phyloP scores from a whole-genome alignment of 768 basidiomycete genomes.

The Hebeloma cylindrosporum region DNA sequence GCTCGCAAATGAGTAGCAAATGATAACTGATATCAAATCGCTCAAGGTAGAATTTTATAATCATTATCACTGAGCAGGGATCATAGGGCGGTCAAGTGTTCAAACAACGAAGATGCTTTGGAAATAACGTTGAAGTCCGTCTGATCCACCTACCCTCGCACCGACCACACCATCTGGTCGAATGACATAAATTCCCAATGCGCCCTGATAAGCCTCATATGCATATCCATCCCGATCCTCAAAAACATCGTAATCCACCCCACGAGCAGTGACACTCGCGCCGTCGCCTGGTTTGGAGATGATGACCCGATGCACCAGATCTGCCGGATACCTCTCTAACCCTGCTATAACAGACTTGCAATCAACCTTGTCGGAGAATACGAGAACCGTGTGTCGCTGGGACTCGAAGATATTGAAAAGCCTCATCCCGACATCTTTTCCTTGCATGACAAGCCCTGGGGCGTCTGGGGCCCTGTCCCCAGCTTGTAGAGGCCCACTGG shows the following conservation, averaged over 20 bases:
- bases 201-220: constrained; percentile 40
- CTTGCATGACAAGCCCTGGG: constrained; percentile 25
- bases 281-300: constrained; percentile 4
- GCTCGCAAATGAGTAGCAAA: no score
- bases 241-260: constrained; percentile 14
- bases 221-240: constrained; percentile 29
- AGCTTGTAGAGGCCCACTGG: constrained; percentile 30
- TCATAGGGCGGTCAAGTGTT: no score
- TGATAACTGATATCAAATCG: no score
- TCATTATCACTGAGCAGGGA: no score
- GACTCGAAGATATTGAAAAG: constrained; percentile 31
- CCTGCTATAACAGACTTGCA: constrained; percentile 4
- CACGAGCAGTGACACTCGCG: not conserved
- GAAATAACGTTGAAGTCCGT: constrained; percentile 7
- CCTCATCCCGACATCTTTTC: no score
- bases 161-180: constrained; percentile 34
- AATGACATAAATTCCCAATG: constrained; percentile 50
- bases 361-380: constrained; percentile 28
- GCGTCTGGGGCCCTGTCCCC: constrained; percentile 52
- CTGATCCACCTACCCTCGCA: constrained; percentile 8
- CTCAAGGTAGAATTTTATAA: no score
- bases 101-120: constrained; percentile 1
- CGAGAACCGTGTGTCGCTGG: constrained; percentile 33
- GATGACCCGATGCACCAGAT: constrained; percentile 18
- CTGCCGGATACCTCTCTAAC: not conserved